Conservation (phyloP, 805 yeast species). For the Candida orba region DNA sequence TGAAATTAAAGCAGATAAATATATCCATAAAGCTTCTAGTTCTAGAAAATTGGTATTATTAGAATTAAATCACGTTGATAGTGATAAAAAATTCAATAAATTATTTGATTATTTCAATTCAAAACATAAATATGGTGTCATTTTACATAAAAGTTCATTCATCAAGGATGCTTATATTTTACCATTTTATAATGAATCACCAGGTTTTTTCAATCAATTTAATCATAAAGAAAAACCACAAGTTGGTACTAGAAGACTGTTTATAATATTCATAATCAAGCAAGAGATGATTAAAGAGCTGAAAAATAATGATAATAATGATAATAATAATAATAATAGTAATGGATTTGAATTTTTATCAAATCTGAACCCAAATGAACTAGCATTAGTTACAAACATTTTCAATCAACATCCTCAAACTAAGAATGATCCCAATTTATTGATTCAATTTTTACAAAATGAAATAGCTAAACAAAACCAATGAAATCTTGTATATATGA, state of each 20-base stretch:
- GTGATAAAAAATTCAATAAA: constrained; percentile 18
- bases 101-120: constrained; percentile 28
- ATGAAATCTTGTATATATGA: neutral
- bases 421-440: constrained; percentile 13
- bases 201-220: constrained; percentile 14
- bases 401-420: constrained; percentile 19
- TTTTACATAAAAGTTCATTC: constrained; percentile 30
- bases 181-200: constrained; percentile 22
- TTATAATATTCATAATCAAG: constrained; percentile 16
- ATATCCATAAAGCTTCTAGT: constrained; percentile 39
- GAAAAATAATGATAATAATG: neutral
- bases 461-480: constrained; percentile 1
- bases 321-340: neutral
- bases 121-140: constrained; percentile 39
- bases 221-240: neutral
- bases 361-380: constrained; percentile 12
- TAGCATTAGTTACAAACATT: constrained; percentile 16
- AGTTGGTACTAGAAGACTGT: constrained; percentile 7
- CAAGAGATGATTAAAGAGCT: constrained; percentile 14
- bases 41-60: constrained; percentile 49
- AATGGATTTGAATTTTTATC: constrained; percentile 14
- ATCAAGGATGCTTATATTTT: constrained; percentile 41
- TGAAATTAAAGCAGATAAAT: constrained; percentile 44
- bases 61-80: constrained; percentile 29
- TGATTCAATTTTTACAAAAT: constrained; percentile 16